phyloP scores from a whole-genome alignment of 1,284 basidiomycete species.

The Xerocomus amazonicus region DNA sequence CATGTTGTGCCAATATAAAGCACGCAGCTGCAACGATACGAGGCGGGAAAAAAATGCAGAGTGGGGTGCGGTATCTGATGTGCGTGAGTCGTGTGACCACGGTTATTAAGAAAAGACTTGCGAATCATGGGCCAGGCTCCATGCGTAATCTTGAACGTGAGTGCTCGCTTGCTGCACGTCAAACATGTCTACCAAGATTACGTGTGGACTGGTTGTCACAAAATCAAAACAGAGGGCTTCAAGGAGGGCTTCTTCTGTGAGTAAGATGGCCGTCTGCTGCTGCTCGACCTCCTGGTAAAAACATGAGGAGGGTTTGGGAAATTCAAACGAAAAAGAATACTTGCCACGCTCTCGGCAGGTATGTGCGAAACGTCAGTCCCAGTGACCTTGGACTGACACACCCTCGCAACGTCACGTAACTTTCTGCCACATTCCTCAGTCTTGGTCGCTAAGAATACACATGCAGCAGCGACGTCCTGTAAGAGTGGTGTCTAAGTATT shows the following conservation, averaged over 20 bases:
- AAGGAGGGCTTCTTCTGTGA: constrained; percentile 79
- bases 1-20: constrained; percentile 67
- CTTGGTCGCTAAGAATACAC: constrained; percentile 90
- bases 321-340: constrained; percentile 14
- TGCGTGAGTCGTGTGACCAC: constrained; percentile 9
- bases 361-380: constrained; percentile 55
- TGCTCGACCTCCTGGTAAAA: constrained; percentile 63
- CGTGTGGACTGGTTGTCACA: constrained; percentile 79
- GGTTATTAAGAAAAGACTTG: constrained; percentile 38
- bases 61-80: constrained; percentile 67
- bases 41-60: constrained; percentile 66
- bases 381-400: constrained; percentile 69
- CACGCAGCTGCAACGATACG: constrained; percentile 70
- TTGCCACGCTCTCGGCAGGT: constrained; percentile 57
- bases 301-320: constrained; percentile 8
- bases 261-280: constrained; percentile 70
- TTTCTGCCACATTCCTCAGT: constrained; percentile 87
- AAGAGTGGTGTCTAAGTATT: constrained; percentile 10
- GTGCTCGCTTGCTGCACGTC: constrained; percentile 46
- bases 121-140: constrained; percentile 84
- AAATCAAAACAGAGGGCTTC: constrained; percentile 93
- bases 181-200: constrained; percentile 66
- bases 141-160: constrained; percentile 66
- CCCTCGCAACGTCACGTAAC: constrained; percentile 77
- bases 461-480: constrained; percentile 84